Percentiles rank a stretch among this genome's conserved stretches.
phyloP scores from a whole-genome alignment of 106 monocot species.

The Dactylorhiza incarnata region DNA sequence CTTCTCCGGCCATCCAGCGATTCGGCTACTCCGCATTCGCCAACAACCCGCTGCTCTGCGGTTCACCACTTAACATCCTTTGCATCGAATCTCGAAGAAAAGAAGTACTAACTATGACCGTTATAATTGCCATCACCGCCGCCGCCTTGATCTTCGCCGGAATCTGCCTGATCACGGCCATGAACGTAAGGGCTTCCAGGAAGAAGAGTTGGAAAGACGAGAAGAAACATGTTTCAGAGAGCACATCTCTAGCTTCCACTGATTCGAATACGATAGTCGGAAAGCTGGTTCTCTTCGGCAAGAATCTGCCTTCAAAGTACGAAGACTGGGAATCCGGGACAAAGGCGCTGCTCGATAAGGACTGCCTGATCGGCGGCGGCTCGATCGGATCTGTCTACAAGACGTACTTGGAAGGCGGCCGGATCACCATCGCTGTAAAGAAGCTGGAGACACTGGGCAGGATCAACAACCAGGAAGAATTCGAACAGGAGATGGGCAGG shows the following conservation, averaged over 20 bases:
- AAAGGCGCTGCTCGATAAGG: constrained; percentile 83
- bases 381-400: constrained; percentile 86
- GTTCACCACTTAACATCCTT: constrained; percentile 41
- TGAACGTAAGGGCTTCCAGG: constrained; percentile 53
- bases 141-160: constrained; percentile 60
- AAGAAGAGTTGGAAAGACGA: constrained; percentile 38
- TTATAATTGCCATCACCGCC: constrained; percentile 68
- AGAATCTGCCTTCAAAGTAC: constrained; percentile 75
- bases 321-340: constrained; percentile 94
- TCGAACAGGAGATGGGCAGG: constrained; percentile 78
- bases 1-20: constrained; percentile 28
- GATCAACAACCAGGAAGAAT: constrained; percentile 85
- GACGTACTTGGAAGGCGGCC: constrained; percentile 58
- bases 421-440: constrained; percentile 75
- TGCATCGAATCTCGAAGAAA: constrained; percentile 30
- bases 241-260: constrained; percentile 35
- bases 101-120: constrained; percentile 37
- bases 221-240: constrained; percentile 53
- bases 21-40: constrained; percentile 56
- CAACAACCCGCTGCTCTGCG: constrained; percentile 73
- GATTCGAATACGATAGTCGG: constrained; percentile 59
- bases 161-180: constrained; percentile 51
- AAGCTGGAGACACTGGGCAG: constrained; percentile 81
- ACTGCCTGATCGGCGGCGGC: constrained; percentile 69
- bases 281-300: constrained; percentile 96